A percentile compares a stretch with the other conserved stretches of the same genome.
Conservation (phyloP, 2,329 filamentous ascomycete genomes). For the Aspergillus felis region DNA sequence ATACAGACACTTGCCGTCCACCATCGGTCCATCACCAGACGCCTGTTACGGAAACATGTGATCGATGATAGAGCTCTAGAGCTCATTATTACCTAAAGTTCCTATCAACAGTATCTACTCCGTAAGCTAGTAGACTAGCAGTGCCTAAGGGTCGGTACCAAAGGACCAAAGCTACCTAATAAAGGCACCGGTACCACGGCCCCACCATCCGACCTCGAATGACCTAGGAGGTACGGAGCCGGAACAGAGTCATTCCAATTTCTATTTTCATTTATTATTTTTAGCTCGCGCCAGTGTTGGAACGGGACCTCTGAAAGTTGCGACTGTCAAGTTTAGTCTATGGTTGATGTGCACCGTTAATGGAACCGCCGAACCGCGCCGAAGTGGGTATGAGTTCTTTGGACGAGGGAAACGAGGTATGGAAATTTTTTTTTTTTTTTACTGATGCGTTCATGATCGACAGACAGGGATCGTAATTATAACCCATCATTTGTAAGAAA, state of each 20-base stretch:
- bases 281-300: not conserved
- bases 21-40: not conserved
- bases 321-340: not conserved
- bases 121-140: too few species aligned
- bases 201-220: constrained; percentile 27
- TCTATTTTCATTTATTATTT: not conserved
- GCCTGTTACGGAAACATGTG: not conserved
- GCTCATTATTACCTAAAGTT: not conserved
- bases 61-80: not conserved
- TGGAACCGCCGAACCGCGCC: not conserved
- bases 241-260: not conserved
- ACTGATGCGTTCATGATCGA: not conserved
- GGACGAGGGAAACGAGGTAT: not conserved
- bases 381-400: not conserved
- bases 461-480: not conserved
- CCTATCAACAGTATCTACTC: too few species aligned
- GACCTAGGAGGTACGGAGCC: not conserved
- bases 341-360: not conserved
- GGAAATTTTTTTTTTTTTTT: not conserved
- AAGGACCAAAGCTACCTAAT: not conserved
- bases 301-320: not conserved
- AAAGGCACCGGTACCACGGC: constrained; percentile 18
- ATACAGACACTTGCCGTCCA: not conserved
- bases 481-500: not conserved
- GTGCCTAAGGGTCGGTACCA: not conserved